Percentiles rank a stretch among this genome's conserved stretches.
Conservation (phyloP, 192 early-diverging fungal genomes). For the Coemansia guatemalensis region DNA sequence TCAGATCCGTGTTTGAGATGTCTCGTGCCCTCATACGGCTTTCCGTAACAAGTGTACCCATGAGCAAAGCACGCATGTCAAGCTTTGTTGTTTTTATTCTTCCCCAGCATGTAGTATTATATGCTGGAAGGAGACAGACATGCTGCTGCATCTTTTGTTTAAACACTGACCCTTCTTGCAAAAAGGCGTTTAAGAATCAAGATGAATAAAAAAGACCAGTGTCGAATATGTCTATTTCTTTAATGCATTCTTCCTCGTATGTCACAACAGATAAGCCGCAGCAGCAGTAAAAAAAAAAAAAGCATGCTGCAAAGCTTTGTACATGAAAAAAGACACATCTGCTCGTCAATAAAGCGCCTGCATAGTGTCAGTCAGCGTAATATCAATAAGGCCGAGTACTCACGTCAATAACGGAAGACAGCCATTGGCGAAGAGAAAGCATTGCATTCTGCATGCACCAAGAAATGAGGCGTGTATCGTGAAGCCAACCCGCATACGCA, state of each 20-base stretch:
- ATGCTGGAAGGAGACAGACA: background rate
- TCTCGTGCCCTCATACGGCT: background rate
- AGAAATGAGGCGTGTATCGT: constrained; percentile 17
- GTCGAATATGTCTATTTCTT: background rate
- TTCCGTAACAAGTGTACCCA: background rate
- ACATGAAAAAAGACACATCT: background rate
- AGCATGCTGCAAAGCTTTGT: background rate
- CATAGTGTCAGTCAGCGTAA: background rate
- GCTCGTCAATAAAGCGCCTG: background rate
- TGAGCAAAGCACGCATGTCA: background rate
- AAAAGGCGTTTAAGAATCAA: background rate
- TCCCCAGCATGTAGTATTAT: background rate
- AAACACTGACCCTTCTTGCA: background rate
- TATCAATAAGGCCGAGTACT: background rate
- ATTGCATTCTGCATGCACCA: constrained; percentile 11
- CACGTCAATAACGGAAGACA: background rate
- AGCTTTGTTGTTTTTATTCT: background rate
- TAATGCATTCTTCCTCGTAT: background rate
- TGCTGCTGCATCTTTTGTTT: background rate
- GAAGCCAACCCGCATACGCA: constrained; percentile 9
- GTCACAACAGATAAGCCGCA: background rate
- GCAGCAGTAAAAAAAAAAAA: background rate
- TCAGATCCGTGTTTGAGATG: background rate
- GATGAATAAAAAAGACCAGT: background rate
- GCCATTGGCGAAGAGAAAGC: constrained; percentile 6